These are phyloP conservation scores for Puccinia hordei DNA, from an alignment of 1,284 basidiomycete species.

Conservation along the genomic window DNA sequence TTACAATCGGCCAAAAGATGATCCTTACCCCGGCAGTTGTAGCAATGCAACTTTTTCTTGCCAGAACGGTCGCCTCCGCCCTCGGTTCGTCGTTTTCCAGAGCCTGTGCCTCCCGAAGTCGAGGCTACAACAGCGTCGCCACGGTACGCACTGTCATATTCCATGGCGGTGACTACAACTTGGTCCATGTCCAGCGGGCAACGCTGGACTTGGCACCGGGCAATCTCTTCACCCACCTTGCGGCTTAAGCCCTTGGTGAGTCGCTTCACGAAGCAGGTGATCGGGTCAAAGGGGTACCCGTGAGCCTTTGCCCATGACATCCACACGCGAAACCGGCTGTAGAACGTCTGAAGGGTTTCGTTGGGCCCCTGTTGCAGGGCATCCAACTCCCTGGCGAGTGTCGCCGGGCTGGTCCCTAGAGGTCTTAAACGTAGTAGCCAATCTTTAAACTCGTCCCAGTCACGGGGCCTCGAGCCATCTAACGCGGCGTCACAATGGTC, in stretches of 20 bases:
- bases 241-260: background rate
- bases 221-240: background rate
- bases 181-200: background rate
- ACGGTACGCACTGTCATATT: background rate
- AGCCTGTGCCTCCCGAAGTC: background rate
- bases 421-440: background rate
- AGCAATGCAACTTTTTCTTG: too few species aligned
- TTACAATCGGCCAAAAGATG: too few species aligned
- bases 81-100: background rate
- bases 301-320: background rate
- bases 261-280: background rate
- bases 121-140: background rate
- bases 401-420: background rate
- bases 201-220: background rate
- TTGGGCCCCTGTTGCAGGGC: background rate
- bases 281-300: too few species aligned
- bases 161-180: background rate
- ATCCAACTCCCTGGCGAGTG: background rate
- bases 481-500: background rate
- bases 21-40: too few species aligned
- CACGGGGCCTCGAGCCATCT: background rate
- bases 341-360: background rate
- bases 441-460: background rate
- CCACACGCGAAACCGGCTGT: background rate
- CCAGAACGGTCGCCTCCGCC: background rate